phyloP scores from a whole-genome alignment of 2,329 filamentous ascomycete species.

The Phaeosphaeria sp. region DNA sequence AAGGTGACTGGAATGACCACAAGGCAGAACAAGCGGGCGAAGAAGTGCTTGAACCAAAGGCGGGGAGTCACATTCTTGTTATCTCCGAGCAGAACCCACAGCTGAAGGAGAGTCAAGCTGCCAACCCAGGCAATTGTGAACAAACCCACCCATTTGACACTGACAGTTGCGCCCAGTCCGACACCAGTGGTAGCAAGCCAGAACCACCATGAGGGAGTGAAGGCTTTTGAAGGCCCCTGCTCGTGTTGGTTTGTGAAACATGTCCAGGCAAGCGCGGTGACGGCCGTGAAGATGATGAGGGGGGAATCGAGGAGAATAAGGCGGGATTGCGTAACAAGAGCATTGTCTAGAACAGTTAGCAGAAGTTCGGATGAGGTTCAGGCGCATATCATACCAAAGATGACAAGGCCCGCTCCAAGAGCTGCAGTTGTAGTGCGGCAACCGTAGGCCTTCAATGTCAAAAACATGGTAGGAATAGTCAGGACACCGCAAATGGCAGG shows the following conservation, averaged over 20 bases:
- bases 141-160: conserved; percentile 98
- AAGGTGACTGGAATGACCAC: conserved; percentile 88
- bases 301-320: conserved; percentile 96
- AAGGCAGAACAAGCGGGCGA: conserved; percentile 88
- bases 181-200: conserved; percentile 90
- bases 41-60: conserved; percentile 90
- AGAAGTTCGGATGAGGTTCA: neutral
- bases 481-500: conserved; percentile 89
- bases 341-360: conserved; percentile 73
- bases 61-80: conserved; percentile 82
- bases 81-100: conserved; percentile 95
- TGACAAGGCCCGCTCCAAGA: conserved; percentile 83
- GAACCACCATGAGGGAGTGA: conserved; percentile 94
- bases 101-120: conserved; percentile 83
- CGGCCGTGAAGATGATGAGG: conserved; percentile 88
- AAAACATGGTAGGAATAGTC: conserved; percentile 89
- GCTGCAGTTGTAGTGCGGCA: conserved; percentile 86
- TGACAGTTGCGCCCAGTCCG: conserved; percentile 85
- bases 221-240: conserved; percentile 85
- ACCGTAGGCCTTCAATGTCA: conserved; percentile 88
- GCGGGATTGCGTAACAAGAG: conserved; percentile 90
- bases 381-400: conserved; percentile 72
- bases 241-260: conserved; percentile 98
- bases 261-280: conserved; percentile 87
- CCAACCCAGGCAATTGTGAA: conserved; percentile 99